These are phyloP conservation scores for Cochlearia excelsa DNA, from an alignment of 345 rosid genomes.

Conservation along the genomic window DNA sequence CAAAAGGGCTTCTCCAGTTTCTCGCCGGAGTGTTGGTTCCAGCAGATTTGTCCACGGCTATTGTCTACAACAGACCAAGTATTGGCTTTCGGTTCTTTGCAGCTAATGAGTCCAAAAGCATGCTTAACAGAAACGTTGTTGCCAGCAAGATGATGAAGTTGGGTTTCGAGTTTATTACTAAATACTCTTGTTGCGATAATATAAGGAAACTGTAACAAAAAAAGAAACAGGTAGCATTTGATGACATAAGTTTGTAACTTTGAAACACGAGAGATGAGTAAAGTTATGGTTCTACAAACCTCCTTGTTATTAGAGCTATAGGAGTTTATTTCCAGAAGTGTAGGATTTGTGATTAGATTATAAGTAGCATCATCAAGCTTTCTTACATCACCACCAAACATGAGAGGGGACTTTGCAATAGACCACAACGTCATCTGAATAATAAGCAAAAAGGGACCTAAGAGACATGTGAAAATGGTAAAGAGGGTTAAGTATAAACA, in stretches of 20 bases:
- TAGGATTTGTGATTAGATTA: constrained; percentile 68
- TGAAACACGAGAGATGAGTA: constrained; percentile 1
- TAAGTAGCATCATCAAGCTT: constrained; percentile 62
- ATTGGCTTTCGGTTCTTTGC: constrained; percentile 58
- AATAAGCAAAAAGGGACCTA: constrained; percentile 22
- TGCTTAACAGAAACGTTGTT: constrained; percentile 26
- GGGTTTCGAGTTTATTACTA: constrained; percentile 13
- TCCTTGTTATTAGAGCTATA: constrained; percentile 74
- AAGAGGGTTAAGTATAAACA: neutral
- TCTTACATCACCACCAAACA: constrained; percentile 91
- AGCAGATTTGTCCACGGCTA: constrained; percentile 58
- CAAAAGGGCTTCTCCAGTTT: constrained; percentile 47
- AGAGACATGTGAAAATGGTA: neutral
- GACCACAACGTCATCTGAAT: constrained; percentile 92
- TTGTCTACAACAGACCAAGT: constrained; percentile 57
- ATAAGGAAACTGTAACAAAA: constrained; percentile 50
- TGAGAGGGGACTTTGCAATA: constrained; percentile 85
- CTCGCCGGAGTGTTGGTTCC: constrained; percentile 44
- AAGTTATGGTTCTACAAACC: constrained; percentile 40
- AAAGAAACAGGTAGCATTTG: constrained; percentile 1
- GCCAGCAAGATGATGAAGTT: constrained; percentile 21
- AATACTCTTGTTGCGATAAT: constrained; percentile 32
- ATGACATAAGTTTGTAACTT: neutral
- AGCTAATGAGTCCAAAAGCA: constrained; percentile 61
- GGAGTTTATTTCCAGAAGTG: constrained; percentile 60